phyloP scores from a whole-genome alignment of 139 green algal species.

The Ulvella scutata region DNA sequence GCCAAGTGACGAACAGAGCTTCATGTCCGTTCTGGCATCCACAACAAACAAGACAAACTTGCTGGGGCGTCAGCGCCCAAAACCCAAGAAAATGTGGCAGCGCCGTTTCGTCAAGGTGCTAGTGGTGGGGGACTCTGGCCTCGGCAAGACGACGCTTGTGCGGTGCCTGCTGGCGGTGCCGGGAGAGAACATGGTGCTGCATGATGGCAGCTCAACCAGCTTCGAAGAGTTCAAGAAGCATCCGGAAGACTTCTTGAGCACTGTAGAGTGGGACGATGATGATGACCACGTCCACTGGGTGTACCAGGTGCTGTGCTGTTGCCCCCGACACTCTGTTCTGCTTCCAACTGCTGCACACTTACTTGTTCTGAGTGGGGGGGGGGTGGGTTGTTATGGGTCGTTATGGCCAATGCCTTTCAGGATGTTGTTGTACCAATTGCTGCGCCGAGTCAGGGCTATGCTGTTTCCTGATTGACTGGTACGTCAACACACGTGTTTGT shows the following conservation, averaged over 20 bases:
- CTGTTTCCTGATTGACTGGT: too few species aligned
- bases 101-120: slow-evolving; percentile 16
- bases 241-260: slow-evolving; percentile 20
- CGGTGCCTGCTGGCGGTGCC: slow-evolving; percentile 5
- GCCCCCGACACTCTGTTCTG: too few species aligned
- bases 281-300: slow-evolving; percentile 56
- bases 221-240: slow-evolving; percentile 43
- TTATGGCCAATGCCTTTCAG: too few species aligned
- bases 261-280: slow-evolving; percentile 37
- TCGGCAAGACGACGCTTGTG: slow-evolving; percentile 50
- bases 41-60: slow-evolving; percentile 7
- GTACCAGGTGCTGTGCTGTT: slow-evolving; percentile 31
- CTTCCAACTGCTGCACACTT: too few species aligned
- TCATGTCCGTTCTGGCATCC: background rate
- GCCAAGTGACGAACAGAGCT: background rate
- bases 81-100: slow-evolving; percentile 43
- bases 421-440: too few species aligned
- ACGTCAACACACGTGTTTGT: too few species aligned
- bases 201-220: slow-evolving; percentile 48
- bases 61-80: slow-evolving; percentile 25
- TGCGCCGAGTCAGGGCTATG: too few species aligned
- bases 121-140: slow-evolving; percentile 36
- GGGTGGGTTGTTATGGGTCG: too few species aligned
- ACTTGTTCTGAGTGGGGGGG: too few species aligned
- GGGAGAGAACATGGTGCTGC: slow-evolving; percentile 20